A percentile compares a stretch with the other conserved stretches of the same genome.
These are phyloP conservation scores for Cercospora sojina DNA, from an alignment of 2,329 filamentous ascomycete species.

Conservation along the genomic window DNA sequence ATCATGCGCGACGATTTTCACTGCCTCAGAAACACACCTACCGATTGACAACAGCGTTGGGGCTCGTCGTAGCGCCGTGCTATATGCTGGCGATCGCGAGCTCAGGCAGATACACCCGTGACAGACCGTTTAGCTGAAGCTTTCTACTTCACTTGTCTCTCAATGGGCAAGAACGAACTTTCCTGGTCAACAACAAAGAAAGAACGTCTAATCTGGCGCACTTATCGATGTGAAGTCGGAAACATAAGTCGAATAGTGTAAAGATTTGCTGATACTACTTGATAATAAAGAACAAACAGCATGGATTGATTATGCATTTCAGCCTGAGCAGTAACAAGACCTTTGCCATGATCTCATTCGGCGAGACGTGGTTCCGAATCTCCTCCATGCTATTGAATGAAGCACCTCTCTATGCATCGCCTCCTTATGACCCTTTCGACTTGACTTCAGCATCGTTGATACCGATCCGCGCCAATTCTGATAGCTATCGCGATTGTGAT, in stretches of 20 bases:
- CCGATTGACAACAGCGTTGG: background rate
- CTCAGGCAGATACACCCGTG: background rate
- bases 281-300: background rate
- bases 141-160: background rate
- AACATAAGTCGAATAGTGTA: background rate
- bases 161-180: background rate
- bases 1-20: background rate
- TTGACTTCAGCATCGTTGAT: background rate
- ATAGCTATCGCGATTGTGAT: background rate
- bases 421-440: background rate
- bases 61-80: background rate
- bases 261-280: background rate
- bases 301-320: background rate
- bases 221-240: background rate
- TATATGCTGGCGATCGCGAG: background rate
- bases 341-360: too few relatives aligned
- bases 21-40: background rate
- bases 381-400: background rate
- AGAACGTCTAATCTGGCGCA: background rate
- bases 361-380: background rate
- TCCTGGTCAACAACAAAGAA: background rate
- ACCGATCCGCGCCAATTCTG: background rate
- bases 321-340: background rate
- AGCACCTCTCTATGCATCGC: background rate
- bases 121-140: background rate